Conservation (phyloP, 208 protist genomes). For the Wallacemonas sp. region DNA sequence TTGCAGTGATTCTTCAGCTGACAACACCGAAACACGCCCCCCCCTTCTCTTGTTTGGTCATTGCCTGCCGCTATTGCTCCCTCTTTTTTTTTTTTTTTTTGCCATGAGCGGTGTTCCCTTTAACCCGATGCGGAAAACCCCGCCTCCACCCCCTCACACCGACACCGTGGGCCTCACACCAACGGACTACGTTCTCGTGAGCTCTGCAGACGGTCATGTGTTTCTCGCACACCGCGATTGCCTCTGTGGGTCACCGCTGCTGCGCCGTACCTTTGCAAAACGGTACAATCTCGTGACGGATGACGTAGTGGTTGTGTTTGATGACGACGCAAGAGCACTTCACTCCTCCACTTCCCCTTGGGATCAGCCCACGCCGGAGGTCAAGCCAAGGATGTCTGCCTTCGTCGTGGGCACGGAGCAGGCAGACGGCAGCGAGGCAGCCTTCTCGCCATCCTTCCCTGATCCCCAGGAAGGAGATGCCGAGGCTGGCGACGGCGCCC, state of each 20-base stretch:
- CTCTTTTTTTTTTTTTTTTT: slow-evolving; percentile 5
- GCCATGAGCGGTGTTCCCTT: slow-evolving; percentile 62
- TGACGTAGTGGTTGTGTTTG: slow-evolving; percentile 38
- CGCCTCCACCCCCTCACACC: slow-evolving; percentile 73
- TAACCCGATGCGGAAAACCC: slow-evolving; percentile 87
- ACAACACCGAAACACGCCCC: not conserved
- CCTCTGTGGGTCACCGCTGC: slow-evolving; percentile 54
- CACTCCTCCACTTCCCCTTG: slow-evolving; percentile 6
- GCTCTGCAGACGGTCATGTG: slow-evolving; percentile 34
- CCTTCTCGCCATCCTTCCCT: not conserved
- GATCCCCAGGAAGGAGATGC: not conserved
- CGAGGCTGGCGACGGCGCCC: not conserved
- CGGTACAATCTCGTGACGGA: slow-evolving; percentile 26
- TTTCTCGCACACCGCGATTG: slow-evolving; percentile 63
- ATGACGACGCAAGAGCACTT: not conserved
- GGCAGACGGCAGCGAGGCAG: not conserved
- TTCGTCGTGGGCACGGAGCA: not conserved
- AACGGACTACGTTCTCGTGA: slow-evolving; percentile 51
- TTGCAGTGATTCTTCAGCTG: not conserved
- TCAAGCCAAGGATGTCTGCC: not conserved
- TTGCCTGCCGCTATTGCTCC: slow-evolving; percentile 4
- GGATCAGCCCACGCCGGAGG: not conserved
- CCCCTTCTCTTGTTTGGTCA: slow-evolving; percentile 3
- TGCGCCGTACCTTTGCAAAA: slow-evolving; percentile 59
- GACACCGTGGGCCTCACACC: slow-evolving; percentile 68